Conservation (phyloP, 495 filamentous ascomycete genomes). For the Platismatia glauca region DNA sequence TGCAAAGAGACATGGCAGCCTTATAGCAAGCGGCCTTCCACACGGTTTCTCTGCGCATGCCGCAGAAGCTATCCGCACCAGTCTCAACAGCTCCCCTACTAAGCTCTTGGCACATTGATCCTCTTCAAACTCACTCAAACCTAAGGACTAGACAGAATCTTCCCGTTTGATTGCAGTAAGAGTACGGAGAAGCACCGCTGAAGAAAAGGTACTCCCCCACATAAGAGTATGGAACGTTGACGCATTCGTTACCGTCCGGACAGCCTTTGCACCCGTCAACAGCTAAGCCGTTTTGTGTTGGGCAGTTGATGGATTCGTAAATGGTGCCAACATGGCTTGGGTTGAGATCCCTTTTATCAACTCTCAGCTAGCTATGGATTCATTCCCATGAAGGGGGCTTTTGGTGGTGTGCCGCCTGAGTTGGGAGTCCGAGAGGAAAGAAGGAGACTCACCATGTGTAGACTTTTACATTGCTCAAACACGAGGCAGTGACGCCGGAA, state of each 20-base stretch:
- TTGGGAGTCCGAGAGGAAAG: too few relatives aligned
- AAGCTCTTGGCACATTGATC: too few relatives aligned
- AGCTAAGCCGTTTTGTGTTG: not conserved
- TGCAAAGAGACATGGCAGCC: too few relatives aligned
- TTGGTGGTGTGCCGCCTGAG: too few relatives aligned
- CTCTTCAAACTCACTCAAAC: too few relatives aligned
- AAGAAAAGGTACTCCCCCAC: not conserved
- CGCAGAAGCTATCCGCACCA: too few relatives aligned
- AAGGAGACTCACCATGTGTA: slow-evolving; percentile 17
- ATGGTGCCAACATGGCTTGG: not conserved
- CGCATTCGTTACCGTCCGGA: not conserved
- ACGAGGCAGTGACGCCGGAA: not conserved
- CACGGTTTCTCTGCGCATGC: too few relatives aligned
- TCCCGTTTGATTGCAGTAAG: not conserved
- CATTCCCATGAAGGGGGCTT: not conserved
- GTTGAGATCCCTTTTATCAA: slow-evolving; percentile 2
- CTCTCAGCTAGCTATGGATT: not conserved
- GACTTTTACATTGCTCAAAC: slow-evolving; percentile 2
- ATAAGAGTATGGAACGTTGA: slow-evolving; percentile 1
- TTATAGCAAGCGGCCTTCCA: too few relatives aligned
- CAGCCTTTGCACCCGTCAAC: slow-evolving; percentile 3
- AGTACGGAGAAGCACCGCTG: not conserved
- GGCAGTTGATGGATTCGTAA: slow-evolving; percentile 4
- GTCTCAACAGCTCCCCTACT: too few relatives aligned
- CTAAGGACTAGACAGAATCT: too few relatives aligned